Conservation (phyloP, 1,139 yeast species). For the Geotrichum phurueaensis region DNA sequence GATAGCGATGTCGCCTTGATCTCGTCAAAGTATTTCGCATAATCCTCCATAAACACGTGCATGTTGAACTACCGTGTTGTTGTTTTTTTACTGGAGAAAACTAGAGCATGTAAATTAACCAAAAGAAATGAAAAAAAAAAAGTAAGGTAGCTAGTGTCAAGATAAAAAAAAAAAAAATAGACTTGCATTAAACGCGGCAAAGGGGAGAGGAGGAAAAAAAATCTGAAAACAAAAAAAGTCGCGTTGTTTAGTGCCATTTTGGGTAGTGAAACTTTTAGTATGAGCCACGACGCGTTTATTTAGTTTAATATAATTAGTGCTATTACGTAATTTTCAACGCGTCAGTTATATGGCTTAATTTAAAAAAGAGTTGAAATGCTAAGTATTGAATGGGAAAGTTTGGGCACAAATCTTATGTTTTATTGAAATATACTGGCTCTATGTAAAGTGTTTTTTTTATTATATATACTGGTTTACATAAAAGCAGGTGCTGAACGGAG, state of each 20-base stretch:
- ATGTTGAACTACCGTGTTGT: slow-evolving; percentile 21
- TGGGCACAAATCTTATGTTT: no score
- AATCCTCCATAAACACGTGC: slow-evolving; percentile 32
- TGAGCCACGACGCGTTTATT: neutral
- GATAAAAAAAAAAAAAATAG: neutral
- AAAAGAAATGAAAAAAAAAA: neutral
- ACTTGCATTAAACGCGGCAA: neutral
- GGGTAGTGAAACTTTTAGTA: neutral
- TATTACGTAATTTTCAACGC: neutral
- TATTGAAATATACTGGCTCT: no score
- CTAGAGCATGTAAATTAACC: neutral
- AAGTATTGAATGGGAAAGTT: neutral
- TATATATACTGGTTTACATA: no score
- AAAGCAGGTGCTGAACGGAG: no score
- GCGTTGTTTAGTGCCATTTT: neutral
- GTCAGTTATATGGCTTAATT: neutral
- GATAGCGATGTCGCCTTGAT: slow-evolving; percentile 43
- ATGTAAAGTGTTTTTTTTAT: no score
- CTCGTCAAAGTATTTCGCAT: slow-evolving; percentile 29
- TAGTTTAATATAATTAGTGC: neutral
- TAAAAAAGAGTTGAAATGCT: neutral
- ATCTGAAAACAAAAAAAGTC: neutral
- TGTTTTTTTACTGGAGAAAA: neutral
- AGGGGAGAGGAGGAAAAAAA: neutral
- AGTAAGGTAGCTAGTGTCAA: neutral